These are phyloP conservation scores for Boletus subparvulus DNA, from an alignment of 768 basidiomycete genomes.

Conservation along the genomic window DNA sequence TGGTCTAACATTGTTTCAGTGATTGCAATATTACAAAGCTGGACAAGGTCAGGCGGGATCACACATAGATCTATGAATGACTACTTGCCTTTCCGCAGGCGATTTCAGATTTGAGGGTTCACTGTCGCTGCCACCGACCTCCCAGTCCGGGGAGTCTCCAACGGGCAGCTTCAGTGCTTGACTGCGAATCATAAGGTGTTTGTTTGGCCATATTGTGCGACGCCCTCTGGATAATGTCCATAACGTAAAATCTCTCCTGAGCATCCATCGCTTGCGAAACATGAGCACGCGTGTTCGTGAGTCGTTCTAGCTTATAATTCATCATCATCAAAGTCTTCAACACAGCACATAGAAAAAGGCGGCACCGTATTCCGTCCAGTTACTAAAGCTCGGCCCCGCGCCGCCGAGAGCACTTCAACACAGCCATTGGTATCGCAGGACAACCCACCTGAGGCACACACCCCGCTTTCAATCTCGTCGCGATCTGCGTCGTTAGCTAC, in stretches of 20 bases:
- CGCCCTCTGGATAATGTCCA: neutral
- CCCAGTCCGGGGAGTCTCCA: conserved; percentile 60
- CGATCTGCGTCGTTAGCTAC: no score
- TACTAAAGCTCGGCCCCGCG: conserved; percentile 52
- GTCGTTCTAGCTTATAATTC: conserved; percentile 33
- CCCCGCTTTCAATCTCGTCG: no score
- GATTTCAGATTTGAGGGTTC: conserved; percentile 42
- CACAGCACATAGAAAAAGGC: conserved; percentile 58
- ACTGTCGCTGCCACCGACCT: conserved; percentile 46
- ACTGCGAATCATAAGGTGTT: conserved; percentile 26
- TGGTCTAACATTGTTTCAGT: conserved; percentile 60
- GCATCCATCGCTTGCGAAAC: neutral
- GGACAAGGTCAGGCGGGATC: conserved; percentile 7
- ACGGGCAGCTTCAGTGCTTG: conserved; percentile 48
- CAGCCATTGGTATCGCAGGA: conserved; percentile 19
- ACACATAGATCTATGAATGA: neutral
- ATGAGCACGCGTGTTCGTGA: conserved; percentile 60
- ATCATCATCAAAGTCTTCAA: conserved; percentile 2
- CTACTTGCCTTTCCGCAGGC: conserved; percentile 56
- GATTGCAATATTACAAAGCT: conserved; percentile 68
- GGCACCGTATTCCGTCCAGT: conserved; percentile 69
- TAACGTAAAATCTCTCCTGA: conserved; percentile 8
- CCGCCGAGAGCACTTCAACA: conserved; percentile 23
- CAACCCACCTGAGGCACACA: conserved; percentile 2
- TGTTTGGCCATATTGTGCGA: conserved; percentile 30